Base-by-base conservation (phyloP, 768 basidiomycete genomes). In the Mycena latifolia region DNA sequence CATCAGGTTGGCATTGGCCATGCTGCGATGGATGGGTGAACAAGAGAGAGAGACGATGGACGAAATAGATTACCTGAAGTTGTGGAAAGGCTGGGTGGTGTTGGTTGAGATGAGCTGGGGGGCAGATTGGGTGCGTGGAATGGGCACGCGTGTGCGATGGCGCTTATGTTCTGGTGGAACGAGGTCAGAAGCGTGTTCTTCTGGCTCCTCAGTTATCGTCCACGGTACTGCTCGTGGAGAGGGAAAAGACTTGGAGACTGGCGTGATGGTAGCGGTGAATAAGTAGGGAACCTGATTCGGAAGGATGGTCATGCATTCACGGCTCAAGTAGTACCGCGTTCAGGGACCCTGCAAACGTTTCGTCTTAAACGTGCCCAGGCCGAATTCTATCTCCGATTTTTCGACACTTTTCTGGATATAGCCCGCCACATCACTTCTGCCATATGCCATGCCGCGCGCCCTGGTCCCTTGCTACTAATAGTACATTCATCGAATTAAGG, bases 81-180 rank as follows among this genome's bases (percentile, higher is more conserved):
- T 86, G 72, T 88, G 82, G 66, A 89, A 77, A 57, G 89, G 89
- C 50, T 82, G 78, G 63, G 88, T 88, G 61, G 90, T 90, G 70
- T 81, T 86, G 63, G 89, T 89, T 61, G 88, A 90, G 76, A 91
- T 85, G 75, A 88, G 85, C 71, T 79, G 85, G 70, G 87, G 88
- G 31, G 86, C 80, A 61, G 89, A 87, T 68, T 80, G 71, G 50
- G 84, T 80, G 65, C 87, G 83, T 50, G 78, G 47, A 37, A 69
- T 56, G 15, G 65, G 63, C 10, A 54, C 29, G 28, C 58, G 54
- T 20, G 58, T 62, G 20, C 67, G 69, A 63, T 70, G 69, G 25
- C 65, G 64, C 33, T 63, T 66, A 6, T 39, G 50, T 6, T 33
- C 51, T 37, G 39, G 54, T 67, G 61, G 66, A 55, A 60, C 11